Evolutionary conservation across 371 early-diverging fungal species (phyloP).

Genomic region (Apophysomyces ossiformis): DNA sequence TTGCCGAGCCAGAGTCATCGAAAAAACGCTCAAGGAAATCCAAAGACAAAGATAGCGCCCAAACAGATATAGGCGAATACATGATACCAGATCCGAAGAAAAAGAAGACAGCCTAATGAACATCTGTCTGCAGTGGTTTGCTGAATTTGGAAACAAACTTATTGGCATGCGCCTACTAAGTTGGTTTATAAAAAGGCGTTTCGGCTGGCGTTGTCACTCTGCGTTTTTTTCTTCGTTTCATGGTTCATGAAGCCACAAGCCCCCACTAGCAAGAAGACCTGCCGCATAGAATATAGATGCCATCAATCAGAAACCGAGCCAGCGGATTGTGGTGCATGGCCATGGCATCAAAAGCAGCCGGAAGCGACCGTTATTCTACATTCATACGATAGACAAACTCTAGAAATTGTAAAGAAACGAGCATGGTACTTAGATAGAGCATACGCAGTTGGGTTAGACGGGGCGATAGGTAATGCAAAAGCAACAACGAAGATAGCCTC

Average conservation of each 20-base stretch:
- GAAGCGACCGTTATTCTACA: not conserved
- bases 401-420: not conserved
- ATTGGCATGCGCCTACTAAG: not conserved
- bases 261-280: not conserved
- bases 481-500: not conserved
- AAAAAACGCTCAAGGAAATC: not conserved
- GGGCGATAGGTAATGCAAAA: not conserved
- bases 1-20: constrained; percentile 49
- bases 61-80: not conserved
- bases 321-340: not conserved
- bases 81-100: not conserved
- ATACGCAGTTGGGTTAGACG: not conserved
- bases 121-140: not conserved
- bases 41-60: not conserved
- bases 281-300: not conserved
- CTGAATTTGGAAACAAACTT: not conserved
- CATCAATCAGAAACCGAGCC: not conserved
- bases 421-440: constrained; percentile 6
- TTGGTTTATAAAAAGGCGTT: constrained; percentile 3
- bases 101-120: not conserved
- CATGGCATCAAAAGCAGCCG: not conserved
- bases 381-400: not conserved
- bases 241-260: not conserved
- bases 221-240: not conserved
- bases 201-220: not conserved